A percentile compares a stretch with the other conserved stretches of the same genome.
These are phyloP conservation scores for Umbelopsis sp. DNA, from an alignment of 371 early-diverging fungal species.

Conservation along the genomic window DNA sequence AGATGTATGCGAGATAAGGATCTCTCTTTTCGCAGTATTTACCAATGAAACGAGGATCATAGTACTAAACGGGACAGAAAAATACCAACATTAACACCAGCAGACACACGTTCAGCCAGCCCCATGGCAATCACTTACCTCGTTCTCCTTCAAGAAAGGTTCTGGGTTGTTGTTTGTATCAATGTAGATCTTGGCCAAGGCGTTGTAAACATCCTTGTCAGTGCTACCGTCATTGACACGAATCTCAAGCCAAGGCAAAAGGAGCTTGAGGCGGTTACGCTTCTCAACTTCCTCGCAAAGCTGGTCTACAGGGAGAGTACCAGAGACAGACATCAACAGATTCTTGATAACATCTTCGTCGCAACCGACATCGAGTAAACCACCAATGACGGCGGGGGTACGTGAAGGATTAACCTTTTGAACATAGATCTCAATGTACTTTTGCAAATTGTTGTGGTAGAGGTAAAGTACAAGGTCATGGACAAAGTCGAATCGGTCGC, in stretches of 20 bases:
- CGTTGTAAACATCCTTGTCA: slow-evolving; percentile 92
- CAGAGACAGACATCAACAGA: slow-evolving; percentile 79
- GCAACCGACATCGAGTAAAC: slow-evolving; percentile 97
- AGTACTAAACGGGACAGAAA: slow-evolving; percentile 50
- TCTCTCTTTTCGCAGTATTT: slow-evolving; percentile 98
- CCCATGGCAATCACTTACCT: slow-evolving; percentile 32
- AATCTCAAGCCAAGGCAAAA: slow-evolving; percentile 91
- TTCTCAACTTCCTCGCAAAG: slow-evolving; percentile 94
- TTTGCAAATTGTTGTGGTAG: slow-evolving; percentile 89
- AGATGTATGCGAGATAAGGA: slow-evolving; percentile 94
- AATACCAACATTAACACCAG: slow-evolving; percentile 15
- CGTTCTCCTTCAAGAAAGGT: slow-evolving; percentile 91
- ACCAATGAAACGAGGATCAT: slow-evolving; percentile 90
- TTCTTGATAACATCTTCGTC: slow-evolving; percentile 93
- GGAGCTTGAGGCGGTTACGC: slow-evolving; percentile 94
- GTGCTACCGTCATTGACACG: slow-evolving; percentile 84
- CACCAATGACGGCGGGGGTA: slow-evolving; percentile 95
- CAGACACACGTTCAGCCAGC: not conserved
- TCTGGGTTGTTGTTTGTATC: slow-evolving; percentile 98
- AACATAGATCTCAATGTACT: slow-evolving; percentile 97
- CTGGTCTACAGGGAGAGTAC: slow-evolving; percentile 81
- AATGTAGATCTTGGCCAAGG: slow-evolving; percentile 97
- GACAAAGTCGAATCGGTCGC: slow-evolving; percentile 96
- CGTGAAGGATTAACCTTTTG: slow-evolving; percentile 96
- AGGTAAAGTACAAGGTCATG: slow-evolving; percentile 96